Base-by-base conservation (phyloP, 2,329 filamentous ascomycete species). In the Bimuria novae-zelandiae region DNA sequence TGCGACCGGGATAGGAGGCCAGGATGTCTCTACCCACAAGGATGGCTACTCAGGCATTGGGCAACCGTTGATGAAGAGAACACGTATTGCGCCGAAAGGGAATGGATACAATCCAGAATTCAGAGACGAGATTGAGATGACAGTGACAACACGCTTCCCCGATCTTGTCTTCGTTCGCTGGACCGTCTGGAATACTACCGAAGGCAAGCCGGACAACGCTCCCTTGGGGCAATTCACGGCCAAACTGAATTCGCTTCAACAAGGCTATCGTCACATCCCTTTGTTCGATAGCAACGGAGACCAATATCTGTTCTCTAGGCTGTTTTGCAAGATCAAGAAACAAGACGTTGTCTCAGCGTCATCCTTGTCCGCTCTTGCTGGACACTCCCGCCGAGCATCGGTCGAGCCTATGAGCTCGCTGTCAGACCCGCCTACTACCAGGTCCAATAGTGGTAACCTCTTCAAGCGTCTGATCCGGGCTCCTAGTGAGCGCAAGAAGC, bases 101-200 rank as follows among this genome's bases (percentile, higher is more conserved):
- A 97, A 99, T 70, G 93, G 92, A 21, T 97, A 96, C 77, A 96
- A 96, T 71, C 94, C 94, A 1, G 81, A 87, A 50, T 99, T 96
- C 74, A 85, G 92, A 63, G 86, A 90, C 62, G 83, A 84, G 52
- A 89, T 93, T 75, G 84, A 85, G 56, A 88, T 97, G 74, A 87
- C 86, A 51, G 81, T 97, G 21, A 91, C 91, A 42, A 97, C 94
- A n/a, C 95, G 95, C 69, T 92, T 93, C 69, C 92, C 93, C 0
- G 91, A 94, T 64, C 81, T 99, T 25, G 89, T 97, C 52, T 97
- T 97, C 73, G 87, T 99, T 47, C 89, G 92, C 40, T 96, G 91
- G 84, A 92, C 88, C 21, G 91, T 97, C 50, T 93, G 90, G 82
- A 89, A 94, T 62, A 92, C 92, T 1, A 81, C 85, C 54, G 90